Base-by-base conservation (phyloP, 1,284 basidiomycete species). In the Amylostereum areolatum region DNA sequence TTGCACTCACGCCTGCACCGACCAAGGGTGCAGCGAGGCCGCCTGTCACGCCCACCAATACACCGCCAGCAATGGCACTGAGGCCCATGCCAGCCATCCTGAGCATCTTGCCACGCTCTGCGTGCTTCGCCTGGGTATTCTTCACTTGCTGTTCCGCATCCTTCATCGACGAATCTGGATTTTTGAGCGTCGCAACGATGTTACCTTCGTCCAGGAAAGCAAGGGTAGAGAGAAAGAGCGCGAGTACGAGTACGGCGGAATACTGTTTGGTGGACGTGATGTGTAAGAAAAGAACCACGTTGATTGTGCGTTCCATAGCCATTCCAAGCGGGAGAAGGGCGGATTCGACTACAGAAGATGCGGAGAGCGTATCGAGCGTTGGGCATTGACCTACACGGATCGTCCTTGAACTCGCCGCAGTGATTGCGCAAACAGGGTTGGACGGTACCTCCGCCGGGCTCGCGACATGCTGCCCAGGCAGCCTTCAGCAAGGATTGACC, bases 11-110 rank as follows among this genome's bases (percentile, higher is more conserved):
- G 4, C 72, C 75, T 24, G 76, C 77, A n/a, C 78, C 79, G 9
- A 81, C 76, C 1, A 81, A 57, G 11, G 79, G 79, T 8, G 80
- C 80, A 4, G 79, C 79, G 6, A 81, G 66, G 6, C 80, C 72
- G 37, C 70, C 80, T 25, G 78, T 80, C 12, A 81, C 69, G 4
- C 79, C 80, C 6, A 82, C 65, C 33, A 82, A 64, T 24, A 78
- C 70, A 12, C 79, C 79, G 5, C 79, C 80, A 8, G 74, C 78
- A 7, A 81, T 62, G 27, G 78, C 78, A 24, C 74, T 76, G 10
- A 78, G 60, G 1, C 77, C 77, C 45, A 80, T 68, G n/a, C 79
- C 78, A 10, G 72, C 62, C 48, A 54, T 60, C 18, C 79, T 68
- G 52, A 77, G 59, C 1, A 68, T 64, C 54, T 65, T 68, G 18